Evolutionary conservation across 2,329 filamentous ascomycete genomes (phyloP), one percentile per base, ranked within the genome.

Genomic region (Blastomyces gilchristii): DNA sequence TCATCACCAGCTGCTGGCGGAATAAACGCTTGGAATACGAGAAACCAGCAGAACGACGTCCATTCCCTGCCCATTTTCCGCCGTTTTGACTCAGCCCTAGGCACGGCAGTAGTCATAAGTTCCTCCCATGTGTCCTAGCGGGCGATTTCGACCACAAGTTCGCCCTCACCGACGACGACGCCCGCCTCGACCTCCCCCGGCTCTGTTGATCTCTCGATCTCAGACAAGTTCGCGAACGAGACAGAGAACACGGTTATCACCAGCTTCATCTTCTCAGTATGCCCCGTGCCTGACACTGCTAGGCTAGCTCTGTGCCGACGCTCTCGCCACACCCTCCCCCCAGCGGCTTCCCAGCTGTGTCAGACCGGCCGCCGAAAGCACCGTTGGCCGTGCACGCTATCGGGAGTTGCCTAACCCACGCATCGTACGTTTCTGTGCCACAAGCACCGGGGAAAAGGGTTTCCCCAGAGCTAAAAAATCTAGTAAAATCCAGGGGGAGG

Each of bases 11-110:
- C 14, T 2, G 9, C 9, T 12, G 37, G 37, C 9, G 9, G 14
- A 52, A 16, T 14, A 52, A 31, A 52, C 31, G 25, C 25, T 52
- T 16, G 12, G 31, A 56, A 56, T 56, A 56, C 53, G 53, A 56
- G 34, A 22, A 34, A 39, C 16, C 7, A 56, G 53, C 31, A n/a
- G 16, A 18, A 14, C 2, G 9, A 14, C 2, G 9, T 39, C 14
- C 53, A 31, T n/a, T 37, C 52, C 52, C 16, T 34, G 52, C 31
- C 31, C 28, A 34, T 18, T 54, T 56, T 18, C n/a, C 18, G 31
- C 49, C 22, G 28, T 12, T 18, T 53, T 56, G 53, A 56, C 31
- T 56, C 53, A 56, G 53, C 53, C 53, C 53, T 56, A 54, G 18
- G 34, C 52, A 37, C 8, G 34, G 52, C 52, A 22, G 16, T 54